A percentile compares a stretch with the other conserved stretches of the same genome.
These are phyloP conservation scores for Themeda triandra DNA, from an alignment of 176 grass and related monocot species.

Conservation along the genomic window DNA sequence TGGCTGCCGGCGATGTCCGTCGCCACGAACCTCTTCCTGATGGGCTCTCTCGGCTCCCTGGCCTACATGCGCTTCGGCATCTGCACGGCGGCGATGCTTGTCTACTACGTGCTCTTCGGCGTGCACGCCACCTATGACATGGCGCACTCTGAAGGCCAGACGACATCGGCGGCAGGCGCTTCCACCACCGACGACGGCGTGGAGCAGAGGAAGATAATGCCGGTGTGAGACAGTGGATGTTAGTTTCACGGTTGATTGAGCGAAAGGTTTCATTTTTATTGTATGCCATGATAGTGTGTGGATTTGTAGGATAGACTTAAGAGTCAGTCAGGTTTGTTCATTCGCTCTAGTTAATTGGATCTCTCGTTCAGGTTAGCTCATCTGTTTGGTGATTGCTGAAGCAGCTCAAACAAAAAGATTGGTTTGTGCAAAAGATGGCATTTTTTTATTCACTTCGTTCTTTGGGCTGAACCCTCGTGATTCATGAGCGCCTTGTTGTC, in stretches of 20 bases:
- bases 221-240: not conserved
- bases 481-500: not conserved
- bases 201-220: constrained; percentile 27
- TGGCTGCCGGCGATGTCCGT: constrained; percentile 52
- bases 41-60: constrained; percentile 43
- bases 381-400: not conserved
- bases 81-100: constrained; percentile 50
- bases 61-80: constrained; percentile 49
- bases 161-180: not conserved
- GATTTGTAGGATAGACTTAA: not conserved
- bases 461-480: not conserved
- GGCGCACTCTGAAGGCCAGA: not conserved
- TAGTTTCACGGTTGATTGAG: not conserved
- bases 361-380: not conserved
- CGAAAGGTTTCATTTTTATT: not conserved
- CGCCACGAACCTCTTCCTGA: constrained; percentile 51
- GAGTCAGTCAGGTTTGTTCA: not conserved
- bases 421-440: not conserved
- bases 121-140: constrained; percentile 63
- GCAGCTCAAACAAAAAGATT: not conserved
- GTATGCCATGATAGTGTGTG: not conserved
- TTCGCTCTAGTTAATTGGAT: not conserved
- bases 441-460: not conserved
- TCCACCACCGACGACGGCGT: not conserved
- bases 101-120: constrained; percentile 56